Evolutionary conservation across 495 filamentous ascomycete genomes (phyloP), one percentile per base, ranked within the genome.

Genomic region (Cairneyella variabilis): DNA sequence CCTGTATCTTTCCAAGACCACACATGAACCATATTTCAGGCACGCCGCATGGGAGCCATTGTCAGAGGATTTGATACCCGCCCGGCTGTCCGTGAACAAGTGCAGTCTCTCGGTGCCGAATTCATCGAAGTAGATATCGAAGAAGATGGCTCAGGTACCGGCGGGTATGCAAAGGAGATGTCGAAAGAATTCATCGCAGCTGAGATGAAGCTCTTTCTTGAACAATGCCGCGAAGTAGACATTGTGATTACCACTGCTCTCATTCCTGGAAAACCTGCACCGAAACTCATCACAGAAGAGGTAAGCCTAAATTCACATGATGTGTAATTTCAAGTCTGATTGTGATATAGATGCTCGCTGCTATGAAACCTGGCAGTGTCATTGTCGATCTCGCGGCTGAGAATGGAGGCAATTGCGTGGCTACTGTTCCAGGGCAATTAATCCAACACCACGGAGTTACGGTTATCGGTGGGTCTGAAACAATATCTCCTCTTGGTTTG

Each of bases 81-180:
- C 11, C 71, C 85, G 10, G 88, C 86, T 17, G 86, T 83, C 26
- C 83, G 85, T 42, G 88, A 92, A 64, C 88, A 92, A 66, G 87
- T 92, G 0, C 84, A 92, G 62, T 91, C 88, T 9, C 75, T 92
- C 6, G 88, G 88, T 12, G 88, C 88, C 8, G 88, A 92, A 53
- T 91, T 91, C 63, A 76, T 92, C 58, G 88, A 91, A 64, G 88
- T 92, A 18, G 85, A 89, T 26, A 72, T 92, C n/a, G 65, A 90
- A 53, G 88, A 92, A 67, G 88, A 91, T 52, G 88, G 88, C 12
- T 77, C 85, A n/a, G 88, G 88, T 1, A 77, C 84, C 14, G 88
- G 88, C 18, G 88, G 88, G 10, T 92, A 92, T 54, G 87, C 84
- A 30, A 92, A 92, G 59, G 86, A 88, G 62, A 92, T 92, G 88